These are phyloP conservation scores for Fusarium sp. DNA, from an alignment of 2,329 filamentous ascomycete species.

Conservation along the genomic window DNA sequence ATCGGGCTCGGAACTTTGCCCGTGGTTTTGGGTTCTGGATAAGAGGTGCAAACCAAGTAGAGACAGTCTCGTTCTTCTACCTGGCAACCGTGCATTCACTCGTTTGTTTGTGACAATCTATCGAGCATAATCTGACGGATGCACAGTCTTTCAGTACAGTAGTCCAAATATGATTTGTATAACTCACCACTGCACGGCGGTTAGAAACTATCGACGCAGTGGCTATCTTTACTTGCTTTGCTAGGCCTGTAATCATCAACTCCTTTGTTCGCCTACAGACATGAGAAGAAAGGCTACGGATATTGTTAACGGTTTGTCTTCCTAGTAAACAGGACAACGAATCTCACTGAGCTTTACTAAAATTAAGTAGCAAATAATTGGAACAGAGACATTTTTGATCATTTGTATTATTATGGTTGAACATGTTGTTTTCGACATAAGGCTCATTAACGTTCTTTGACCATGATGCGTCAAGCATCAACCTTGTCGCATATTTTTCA, in stretches of 20 bases:
- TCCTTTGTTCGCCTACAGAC: not conserved
- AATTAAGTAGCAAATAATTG: not conserved
- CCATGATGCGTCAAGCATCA: slow-evolving; percentile 34
- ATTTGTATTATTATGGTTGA: slow-evolving; percentile 11
- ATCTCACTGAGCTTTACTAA: not conserved
- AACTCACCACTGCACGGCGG: not conserved
- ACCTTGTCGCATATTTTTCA: slow-evolving; percentile 7
- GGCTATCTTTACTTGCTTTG: not conserved
- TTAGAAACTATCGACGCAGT: not conserved
- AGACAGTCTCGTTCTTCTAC: not conserved
- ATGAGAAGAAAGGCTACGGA: not conserved
- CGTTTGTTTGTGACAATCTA: not conserved
- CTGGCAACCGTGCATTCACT: not conserved
- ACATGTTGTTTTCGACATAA: slow-evolving; percentile 14
- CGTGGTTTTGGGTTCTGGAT: not conserved
- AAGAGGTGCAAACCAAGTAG: not conserved
- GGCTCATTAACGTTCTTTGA: slow-evolving; percentile 11
- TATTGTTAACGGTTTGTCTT: not conserved
- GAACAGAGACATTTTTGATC: not conserved
- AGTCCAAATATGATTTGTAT: not conserved
- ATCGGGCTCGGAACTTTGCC: not conserved
- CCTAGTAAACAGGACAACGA: too few species aligned
- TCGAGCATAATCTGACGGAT: not conserved
- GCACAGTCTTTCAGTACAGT: not conserved
- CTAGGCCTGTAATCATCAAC: not conserved